Base-by-base conservation (phyloP, 2,329 filamentous ascomycete species). In the Colletotrichum sp. region DNA sequence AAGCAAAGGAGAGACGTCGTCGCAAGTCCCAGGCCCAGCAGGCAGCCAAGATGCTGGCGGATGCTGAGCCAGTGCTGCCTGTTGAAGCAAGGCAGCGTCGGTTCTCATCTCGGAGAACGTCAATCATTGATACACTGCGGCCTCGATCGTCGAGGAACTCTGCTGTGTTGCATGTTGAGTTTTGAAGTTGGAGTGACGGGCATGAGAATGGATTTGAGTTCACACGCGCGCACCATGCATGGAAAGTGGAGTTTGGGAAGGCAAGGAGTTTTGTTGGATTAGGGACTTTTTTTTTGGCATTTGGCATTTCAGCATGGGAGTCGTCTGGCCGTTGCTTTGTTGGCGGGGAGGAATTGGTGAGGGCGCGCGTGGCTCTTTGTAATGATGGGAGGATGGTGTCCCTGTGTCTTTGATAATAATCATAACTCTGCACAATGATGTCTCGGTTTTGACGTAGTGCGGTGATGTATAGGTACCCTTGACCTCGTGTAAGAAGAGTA, bases 1-100 rank as follows among this genome's bases (percentile, higher is more conserved):
- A 76, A 76, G 74, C 74, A 60, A 76, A 76, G 57, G 70, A 74
- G 15, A 74, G 57, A 39, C 70, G 59, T 30, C 74, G 64, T 36
- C 59, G 63, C 32, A 60, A 60, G 32, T 69, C 74, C 15, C 74
- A 76, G 65, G n/a, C 62, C n/a, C 59, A 63, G 10, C 16, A 32
- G 16, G 18, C 30, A 24, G n/a, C 34, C 13, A 34, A 36, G 34
- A 48, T 68, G 44, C 22, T 48, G 26, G 48, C 30, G 16, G 68
- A 39, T 28, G 59, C 24, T 15, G 57, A 63, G 65, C 65, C 55
- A 16, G 16, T 76, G 18, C 22, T 22, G 12, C 74, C 74, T 26
- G 55, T 76, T 44, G 74, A 65, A 8, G 48, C 68, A n/a, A 68
- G 34, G 59, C 64, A 71, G 28, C 70, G 71, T 24, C 74, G 74